Base-by-base conservation (phyloP, 495 filamentous ascomycete genomes). In the Podospora conica region DNA sequence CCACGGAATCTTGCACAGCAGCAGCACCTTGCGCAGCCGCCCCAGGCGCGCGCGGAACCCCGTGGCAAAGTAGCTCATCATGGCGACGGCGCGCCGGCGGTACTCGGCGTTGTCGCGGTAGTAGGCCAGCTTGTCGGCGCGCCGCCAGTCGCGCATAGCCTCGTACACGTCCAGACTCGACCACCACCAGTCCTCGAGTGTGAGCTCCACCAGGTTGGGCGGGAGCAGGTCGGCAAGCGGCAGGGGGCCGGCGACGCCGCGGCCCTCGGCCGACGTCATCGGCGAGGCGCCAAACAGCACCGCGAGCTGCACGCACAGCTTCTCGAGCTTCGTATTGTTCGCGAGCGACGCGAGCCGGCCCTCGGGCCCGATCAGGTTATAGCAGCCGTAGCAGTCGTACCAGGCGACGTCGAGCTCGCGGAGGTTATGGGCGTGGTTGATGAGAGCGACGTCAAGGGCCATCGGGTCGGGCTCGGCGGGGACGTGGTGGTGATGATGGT, bases 111-210 rank as follows among this genome's bases (percentile, higher is more conserved):
- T 58, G 9, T 31, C 9, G 23, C 58, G 20, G 66, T 74, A 76
- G 65, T 76, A 68, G 3, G 5, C 22, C 1, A 74, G 57, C 64
- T 66, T 72, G 6, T 71, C 12, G n/a, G 11, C 3, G 9, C 23
- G 18, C 5, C 8, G n/a, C 74, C 74, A 74, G 23, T 62, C 31
- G 0, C 67, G 64, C 59, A 76, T 67, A 0, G 23, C 40, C 18
- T 68, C 58, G 62, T 61, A 67, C 27, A 57, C 59, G 9, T 63
- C 24, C 7, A 61, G 55, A 63, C 69, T 69, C 54, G 48, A 40
- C 73, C 73, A 77, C 75, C 75, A 75, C 70, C 69, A 77, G 63
- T 77, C 75, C 40, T 75, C 73, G 21, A 77, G 68, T 1, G 70
- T 68, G 8, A 77, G 64, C 61, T 74, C 72, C 23, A 74, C 69